Evolutionary conservation across 148 eudicot genomes (phyloP).

Genomic region (Chenopodium suecicum): DNA sequence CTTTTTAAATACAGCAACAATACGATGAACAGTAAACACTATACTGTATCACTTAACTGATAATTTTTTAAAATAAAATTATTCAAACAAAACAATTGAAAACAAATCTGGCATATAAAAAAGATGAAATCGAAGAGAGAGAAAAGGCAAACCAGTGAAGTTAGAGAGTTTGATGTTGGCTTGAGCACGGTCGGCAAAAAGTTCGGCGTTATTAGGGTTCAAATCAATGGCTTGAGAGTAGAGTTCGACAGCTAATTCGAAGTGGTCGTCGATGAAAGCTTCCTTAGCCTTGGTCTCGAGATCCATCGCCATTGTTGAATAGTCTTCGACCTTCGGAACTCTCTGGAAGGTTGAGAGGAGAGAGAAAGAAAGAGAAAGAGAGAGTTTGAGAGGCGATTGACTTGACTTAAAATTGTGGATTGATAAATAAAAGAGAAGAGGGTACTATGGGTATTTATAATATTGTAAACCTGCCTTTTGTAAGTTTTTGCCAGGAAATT

Average conservation of each 20-base stretch:
- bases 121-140: background rate
- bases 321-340: background rate
- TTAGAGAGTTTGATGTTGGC: constrained; percentile 79
- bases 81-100: background rate
- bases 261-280: constrained; percentile 97
- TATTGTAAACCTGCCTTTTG: too few species aligned
- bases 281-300: constrained; percentile 65
- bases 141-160: constrained; percentile 64
- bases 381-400: background rate
- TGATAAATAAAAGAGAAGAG: too few species aligned
- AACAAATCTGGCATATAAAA: background rate
- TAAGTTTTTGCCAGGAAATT: too few species aligned
- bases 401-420: background rate
- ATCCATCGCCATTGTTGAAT: constrained; percentile 60
- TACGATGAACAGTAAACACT: background rate
- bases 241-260: constrained; percentile 83
- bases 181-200: constrained; percentile 88
- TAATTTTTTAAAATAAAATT: background rate
- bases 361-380: background rate
- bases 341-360: constrained; percentile 13
- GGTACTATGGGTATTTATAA: too few species aligned
- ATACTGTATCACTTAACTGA: background rate
- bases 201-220: constrained; percentile 60
- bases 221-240: constrained; percentile 76
- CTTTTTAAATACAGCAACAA: background rate